Conservation (phyloP, 768 basidiomycete genomes). For the Rhodotorula toruloides region DNA sequence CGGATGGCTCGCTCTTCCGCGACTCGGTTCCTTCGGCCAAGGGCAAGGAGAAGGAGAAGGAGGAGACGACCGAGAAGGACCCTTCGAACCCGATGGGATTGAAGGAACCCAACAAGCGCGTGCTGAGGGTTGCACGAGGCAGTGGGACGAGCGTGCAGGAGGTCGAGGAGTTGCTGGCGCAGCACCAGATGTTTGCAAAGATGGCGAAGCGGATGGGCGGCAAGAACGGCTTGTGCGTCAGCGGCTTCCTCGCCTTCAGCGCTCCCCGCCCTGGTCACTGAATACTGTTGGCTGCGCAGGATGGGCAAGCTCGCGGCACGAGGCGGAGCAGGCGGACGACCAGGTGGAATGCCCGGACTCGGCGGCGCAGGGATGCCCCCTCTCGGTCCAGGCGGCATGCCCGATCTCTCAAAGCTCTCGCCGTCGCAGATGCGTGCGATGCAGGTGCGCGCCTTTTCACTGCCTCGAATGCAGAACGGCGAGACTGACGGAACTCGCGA, state of each 20-base stretch:
- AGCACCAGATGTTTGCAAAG: constrained; percentile 97
- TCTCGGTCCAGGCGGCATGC: constrained; percentile 34
- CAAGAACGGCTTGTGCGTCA: constrained; percentile 79
- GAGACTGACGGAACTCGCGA: neutral
- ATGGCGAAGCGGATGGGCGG: constrained; percentile 98
- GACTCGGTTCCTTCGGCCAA: constrained; percentile 47
- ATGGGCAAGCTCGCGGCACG: constrained; percentile 76
- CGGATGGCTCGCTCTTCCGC: constrained; percentile 76
- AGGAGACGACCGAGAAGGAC: constrained; percentile 34
- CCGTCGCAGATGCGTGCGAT: constrained; percentile 91
- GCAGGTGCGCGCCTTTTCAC: constrained; percentile 58
- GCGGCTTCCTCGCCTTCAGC: neutral
- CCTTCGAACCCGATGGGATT: constrained; percentile 45
- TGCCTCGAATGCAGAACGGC: constrained; percentile 6
- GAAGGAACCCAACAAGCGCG: constrained; percentile 76
- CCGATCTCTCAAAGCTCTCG: constrained; percentile 56
- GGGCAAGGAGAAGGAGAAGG: constrained; percentile 8
- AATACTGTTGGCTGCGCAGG: constrained; percentile 56
- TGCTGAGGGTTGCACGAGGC: constrained; percentile 81
- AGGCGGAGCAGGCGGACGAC: constrained; percentile 72
- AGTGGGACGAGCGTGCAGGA: constrained; percentile 92
- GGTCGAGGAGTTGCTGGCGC: constrained; percentile 94
- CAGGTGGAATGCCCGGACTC: constrained; percentile 53
- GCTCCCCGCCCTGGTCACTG: neutral
- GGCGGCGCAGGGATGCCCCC: constrained; percentile 26